phyloP scores from a whole-genome alignment of 139 green algal species.

The Mesotaenium endlicherianum region DNA sequence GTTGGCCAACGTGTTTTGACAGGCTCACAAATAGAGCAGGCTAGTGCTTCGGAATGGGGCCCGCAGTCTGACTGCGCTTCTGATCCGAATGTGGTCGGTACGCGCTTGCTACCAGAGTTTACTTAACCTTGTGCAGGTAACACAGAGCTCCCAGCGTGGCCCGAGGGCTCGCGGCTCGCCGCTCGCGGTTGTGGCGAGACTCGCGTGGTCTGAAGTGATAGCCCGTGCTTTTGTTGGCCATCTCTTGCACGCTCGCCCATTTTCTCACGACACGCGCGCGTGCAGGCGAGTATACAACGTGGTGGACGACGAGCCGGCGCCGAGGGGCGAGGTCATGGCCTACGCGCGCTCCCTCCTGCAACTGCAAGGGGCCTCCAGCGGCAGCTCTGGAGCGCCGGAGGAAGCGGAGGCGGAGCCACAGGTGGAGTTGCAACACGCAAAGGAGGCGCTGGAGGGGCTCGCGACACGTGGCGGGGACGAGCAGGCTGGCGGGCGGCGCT shows the following conservation, averaged over 20 bases:
- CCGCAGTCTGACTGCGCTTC: too few species aligned
- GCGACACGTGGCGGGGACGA: background rate
- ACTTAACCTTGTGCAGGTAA: background rate
- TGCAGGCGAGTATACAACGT: conserved; percentile 68
- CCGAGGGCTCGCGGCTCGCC: background rate
- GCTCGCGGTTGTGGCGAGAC: background rate
- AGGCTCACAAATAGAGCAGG: too few species aligned
- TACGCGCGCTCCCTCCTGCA: conserved; percentile 60
- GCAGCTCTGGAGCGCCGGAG: too few species aligned
- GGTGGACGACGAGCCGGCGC: conserved; percentile 73
- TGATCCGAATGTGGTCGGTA: too few species aligned
- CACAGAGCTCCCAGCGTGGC: background rate
- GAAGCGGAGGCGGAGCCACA: too few species aligned
- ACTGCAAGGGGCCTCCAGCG: too few species aligned
- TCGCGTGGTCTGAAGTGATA: background rate
- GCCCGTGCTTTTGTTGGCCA: background rate
- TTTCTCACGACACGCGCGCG: background rate
- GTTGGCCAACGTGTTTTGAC: too few species aligned
- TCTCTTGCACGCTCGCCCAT: background rate
- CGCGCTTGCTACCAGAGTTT: background rate
- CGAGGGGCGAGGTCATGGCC: conserved; percentile 55
- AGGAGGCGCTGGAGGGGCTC: background rate
- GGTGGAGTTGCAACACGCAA: too few species aligned
- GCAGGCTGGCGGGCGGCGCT: background rate
- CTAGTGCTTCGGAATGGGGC: too few species aligned